phyloP scores from a whole-genome alignment of 768 basidiomycete genomes.

The Podaxis pistillaris region DNA sequence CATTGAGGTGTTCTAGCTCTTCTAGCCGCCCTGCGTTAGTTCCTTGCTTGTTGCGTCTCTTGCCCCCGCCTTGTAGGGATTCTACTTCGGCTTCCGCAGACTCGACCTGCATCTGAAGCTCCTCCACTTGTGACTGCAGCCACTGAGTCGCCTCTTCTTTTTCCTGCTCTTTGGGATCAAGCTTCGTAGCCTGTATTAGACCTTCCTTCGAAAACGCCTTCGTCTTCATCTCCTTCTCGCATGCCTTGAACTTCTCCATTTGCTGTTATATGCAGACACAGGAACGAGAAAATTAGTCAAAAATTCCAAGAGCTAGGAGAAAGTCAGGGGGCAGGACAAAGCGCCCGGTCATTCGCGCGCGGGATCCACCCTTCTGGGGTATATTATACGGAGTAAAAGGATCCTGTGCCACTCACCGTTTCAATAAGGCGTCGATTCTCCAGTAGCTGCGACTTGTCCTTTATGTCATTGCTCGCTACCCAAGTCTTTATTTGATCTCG shows the following conservation, averaged over 20 bases:
- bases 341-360: not conserved
- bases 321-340: not conserved
- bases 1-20: constrained; percentile 86
- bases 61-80: constrained; percentile 71
- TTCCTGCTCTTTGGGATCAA: constrained; percentile 97
- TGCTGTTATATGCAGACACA: constrained; percentile 55
- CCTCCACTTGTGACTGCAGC: constrained; percentile 87
- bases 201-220: constrained; percentile 99
- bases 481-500: constrained; percentile 99
- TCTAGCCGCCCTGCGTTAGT: constrained; percentile 70
- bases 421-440: constrained; percentile 97
- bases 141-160: constrained; percentile 88
- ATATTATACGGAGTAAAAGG: constrained; percentile 2
- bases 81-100: constrained; percentile 95
- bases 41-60: constrained; percentile 80
- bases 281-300: not conserved
- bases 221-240: constrained; percentile 99
- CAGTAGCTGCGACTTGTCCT: constrained; percentile 91
- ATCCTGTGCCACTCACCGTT: constrained; percentile 60
- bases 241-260: constrained; percentile 99
- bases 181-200: constrained; percentile 86
- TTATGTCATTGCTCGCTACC: constrained; percentile 97
- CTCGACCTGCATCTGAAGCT: constrained; percentile 91
- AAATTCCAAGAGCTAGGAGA: not conserved
- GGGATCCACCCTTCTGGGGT: not conserved